Percentiles rank a stretch among this genome's conserved stretches.
These are phyloP conservation scores for Schizochytrium sp. DNA, from an alignment of 108 stramenopile genomes.

Conservation along the genomic window DNA sequence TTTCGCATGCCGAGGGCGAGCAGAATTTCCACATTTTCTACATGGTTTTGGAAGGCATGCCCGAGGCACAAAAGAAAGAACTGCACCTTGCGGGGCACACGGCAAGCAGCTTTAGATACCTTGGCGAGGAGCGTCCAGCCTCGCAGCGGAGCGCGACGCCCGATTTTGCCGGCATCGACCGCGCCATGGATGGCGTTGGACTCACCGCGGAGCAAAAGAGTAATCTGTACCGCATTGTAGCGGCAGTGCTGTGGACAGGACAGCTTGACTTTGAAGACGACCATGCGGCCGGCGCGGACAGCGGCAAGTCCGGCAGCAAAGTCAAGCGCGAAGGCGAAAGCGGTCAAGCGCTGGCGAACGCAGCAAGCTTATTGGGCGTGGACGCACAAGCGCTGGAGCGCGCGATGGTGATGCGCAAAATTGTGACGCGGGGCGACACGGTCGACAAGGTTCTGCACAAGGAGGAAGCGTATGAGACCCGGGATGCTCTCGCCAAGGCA, in stretches of 20 bases:
- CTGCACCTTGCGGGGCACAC: neutral
- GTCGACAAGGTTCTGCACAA: neutral
- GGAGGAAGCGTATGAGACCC: neutral
- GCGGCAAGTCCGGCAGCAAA: neutral
- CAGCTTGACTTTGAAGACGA: neutral
- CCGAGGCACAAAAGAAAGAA: neutral
- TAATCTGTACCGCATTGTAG: conserved; percentile 64
- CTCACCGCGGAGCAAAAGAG: conserved; percentile 51
- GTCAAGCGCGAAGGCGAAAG: neutral
- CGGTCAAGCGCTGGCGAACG: conserved; percentile 34
- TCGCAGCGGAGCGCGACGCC: neutral
- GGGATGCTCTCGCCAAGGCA: conserved; percentile 31
- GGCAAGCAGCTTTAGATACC: conserved; percentile 21
- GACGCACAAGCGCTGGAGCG: conserved; percentile 25
- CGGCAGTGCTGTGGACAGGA: conserved; percentile 75
- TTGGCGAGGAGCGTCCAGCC: neutral
- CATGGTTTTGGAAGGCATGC: conserved; percentile 61
- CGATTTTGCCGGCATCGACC: neutral
- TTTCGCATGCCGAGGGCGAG: conserved; percentile 69
- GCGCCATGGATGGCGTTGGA: conserved; percentile 15
- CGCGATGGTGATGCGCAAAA: conserved; percentile 19
- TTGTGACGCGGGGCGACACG: conserved; percentile 22
- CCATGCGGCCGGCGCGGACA: conserved; percentile 20
- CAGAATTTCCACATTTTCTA: conserved; percentile 98
- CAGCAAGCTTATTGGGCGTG: conserved; percentile 71